Conservation (phyloP, 2,329 filamentous ascomycete species). For the Colletotrichum caudatum region DNA sequence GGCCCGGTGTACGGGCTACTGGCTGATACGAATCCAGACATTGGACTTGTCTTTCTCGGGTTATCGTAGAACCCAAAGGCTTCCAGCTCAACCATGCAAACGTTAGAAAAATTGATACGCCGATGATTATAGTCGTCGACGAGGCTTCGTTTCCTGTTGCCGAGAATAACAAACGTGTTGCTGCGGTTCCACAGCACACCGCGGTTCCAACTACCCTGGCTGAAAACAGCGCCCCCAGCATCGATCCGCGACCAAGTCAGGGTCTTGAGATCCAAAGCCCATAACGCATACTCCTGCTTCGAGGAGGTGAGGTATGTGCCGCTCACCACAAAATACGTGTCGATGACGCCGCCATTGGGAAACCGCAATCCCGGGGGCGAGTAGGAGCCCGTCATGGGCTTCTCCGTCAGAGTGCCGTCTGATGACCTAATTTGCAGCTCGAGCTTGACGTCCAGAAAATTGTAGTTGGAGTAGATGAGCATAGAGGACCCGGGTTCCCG, state of each 20-base stretch:
- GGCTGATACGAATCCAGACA: slow-evolving; percentile 86
- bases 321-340: slow-evolving; percentile 96
- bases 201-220: slow-evolving; percentile 97
- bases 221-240: slow-evolving; percentile 92
- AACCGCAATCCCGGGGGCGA: slow-evolving; percentile 94
- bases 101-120: slow-evolving; percentile 95
- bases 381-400: slow-evolving; percentile 86
- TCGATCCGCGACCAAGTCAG: slow-evolving; percentile 97
- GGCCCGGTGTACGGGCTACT: slow-evolving; percentile 75
- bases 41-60: slow-evolving; percentile 80
- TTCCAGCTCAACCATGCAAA: slow-evolving; percentile 96
- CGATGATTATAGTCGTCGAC: slow-evolving; percentile 99
- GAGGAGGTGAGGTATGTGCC: slow-evolving; percentile 97
- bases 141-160: slow-evolving; percentile 90
- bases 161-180: slow-evolving; percentile 95
- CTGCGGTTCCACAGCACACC: slow-evolving; percentile 93
- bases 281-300: slow-evolving; percentile 97
- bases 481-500: slow-evolving; percentile 76
- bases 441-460: slow-evolving; percentile 96
- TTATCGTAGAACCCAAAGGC: slow-evolving; percentile 98
- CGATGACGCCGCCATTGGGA: slow-evolving; percentile 94
- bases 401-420: slow-evolving; percentile 87
- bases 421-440: slow-evolving; percentile 89
- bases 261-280: slow-evolving; percentile 90
- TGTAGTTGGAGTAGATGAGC: slow-evolving; percentile 99